Evolutionary conservation across 768 basidiomycete species (phyloP), one percentile per base, ranked within the genome.

Genomic region (Boletus rex-veris): DNA sequence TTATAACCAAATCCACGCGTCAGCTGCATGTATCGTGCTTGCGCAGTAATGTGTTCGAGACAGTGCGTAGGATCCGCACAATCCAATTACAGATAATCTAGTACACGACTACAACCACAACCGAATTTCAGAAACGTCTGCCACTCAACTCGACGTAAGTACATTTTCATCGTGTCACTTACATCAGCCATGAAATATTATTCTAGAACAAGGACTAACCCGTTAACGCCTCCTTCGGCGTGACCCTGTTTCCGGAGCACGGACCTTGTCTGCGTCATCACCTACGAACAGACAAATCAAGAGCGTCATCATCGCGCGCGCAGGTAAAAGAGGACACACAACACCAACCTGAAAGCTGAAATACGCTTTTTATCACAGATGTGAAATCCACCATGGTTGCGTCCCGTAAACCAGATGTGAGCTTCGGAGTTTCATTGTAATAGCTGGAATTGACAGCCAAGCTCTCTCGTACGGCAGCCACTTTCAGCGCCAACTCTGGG

Each of bases 391-490:
- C 38, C 5, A 0, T 12, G 9, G 8, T 35, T 9, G 53, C 53
- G 10, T 51, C 9, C 33, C 58, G 52, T 16, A 12, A 2, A 19
- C 61, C 54, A n/a, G 33, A 26, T 5, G 3, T 2, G 41, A 58
- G 30, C 12, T 0, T 14, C 26, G 5, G n/a, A 11, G 5, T 0
- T 5, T 1, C 1, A 10, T 3, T 1, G 7, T 5, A 33, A 39
- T 3, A 0, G 6, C 2, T 10, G n/a, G 0, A 1, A 18, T 1
- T 1, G 4, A 18, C 0, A 15, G n/a, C 16, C 44, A 56, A 33
- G 38, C 60, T 69, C 45, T 65, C 66, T 15, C 60, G 51, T 31
- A 70, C 19, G 8, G 55, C 57, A 36, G 60, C 66, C 11, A 65
- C 54, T 48, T 58, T 67, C 38, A 67, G 30, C 5, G 43, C 31